Evolutionary conservation across 2,329 filamentous ascomycete species (phyloP).

Genomic region (Boeremia exigua): DNA sequence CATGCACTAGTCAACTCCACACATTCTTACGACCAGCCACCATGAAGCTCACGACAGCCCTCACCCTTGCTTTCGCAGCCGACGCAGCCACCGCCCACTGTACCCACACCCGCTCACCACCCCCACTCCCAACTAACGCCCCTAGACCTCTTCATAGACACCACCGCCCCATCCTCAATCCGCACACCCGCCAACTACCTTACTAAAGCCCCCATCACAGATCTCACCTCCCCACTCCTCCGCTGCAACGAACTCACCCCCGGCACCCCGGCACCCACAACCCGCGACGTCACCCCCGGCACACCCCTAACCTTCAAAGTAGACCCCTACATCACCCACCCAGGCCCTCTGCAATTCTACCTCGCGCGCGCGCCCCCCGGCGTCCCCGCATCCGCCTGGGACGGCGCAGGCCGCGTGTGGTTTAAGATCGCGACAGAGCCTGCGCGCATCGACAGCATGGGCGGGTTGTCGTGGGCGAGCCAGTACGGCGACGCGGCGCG

Average conservation of each 20-base stretch:
- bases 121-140: conserved; percentile 25
- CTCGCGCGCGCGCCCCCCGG: conserved; percentile 46
- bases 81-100: conserved; percentile 31
- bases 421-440: conserved; percentile 45
- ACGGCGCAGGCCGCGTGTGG: conserved; percentile 45
- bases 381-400: conserved; percentile 35
- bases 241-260: conserved; percentile 44
- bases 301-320: conserved; percentile 42
- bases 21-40: not conserved
- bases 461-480: conserved; percentile 36
- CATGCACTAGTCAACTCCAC: not conserved
- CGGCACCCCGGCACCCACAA: conserved; percentile 22
- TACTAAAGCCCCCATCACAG: conserved; percentile 36
- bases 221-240: conserved; percentile 39
- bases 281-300: conserved; percentile 38
- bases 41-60: conserved; percentile 36
- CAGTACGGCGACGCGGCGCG: conserved; percentile 24
- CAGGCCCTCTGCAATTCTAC: conserved; percentile 47
- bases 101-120: not conserved
- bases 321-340: conserved; percentile 41
- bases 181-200: conserved; percentile 43
- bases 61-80: conserved; percentile 27
- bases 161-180: conserved; percentile 41
- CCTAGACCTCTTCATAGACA: conserved; percentile 20
- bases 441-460: conserved; percentile 20